Evolutionary conservation across 2,329 filamentous ascomycete genomes (phyloP), one percentile per base, ranked within the genome.

Genomic region (Endocalyx cinctus): DNA sequence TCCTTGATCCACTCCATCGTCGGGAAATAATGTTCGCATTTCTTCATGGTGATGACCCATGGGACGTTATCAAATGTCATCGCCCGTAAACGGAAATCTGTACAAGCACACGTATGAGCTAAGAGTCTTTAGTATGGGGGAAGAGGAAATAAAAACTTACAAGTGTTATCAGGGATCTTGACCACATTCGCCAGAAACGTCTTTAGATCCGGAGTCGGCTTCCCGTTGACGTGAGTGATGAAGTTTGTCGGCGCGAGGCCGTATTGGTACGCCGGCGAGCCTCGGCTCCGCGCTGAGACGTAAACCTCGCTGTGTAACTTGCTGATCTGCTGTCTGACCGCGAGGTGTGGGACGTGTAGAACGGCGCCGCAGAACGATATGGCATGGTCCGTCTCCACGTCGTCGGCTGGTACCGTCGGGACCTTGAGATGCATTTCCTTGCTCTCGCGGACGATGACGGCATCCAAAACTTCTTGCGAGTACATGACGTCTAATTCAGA

Each of bases 1-100:
- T 83, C 79, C 58, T 82, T 82, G 59, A 79, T 74, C 71, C 78
- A 82, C 51, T 84, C 80, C 59, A 78, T 75, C 1, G 78, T 83
- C 1, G 80, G 79, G 61, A 84, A 84, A 59, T 98, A 98, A 62
- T 98, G 92, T 57, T 98, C 90, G 50, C 96, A 96, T 76, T 97
- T 97, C 79, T 98, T 98, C 86, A 98, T 95, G 7, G 92, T 98
- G 25, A 94, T 87, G n/a, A 98, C 88, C 88, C 92, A 98, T 4
- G 90, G 90, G 8, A 98, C 88, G 52, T 94, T 94, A 60, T 98
- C 92, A 54, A 98, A 98, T 0, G 92, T 97, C 59, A 97, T 87
- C n/a, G 92, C 87, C 59, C 90, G 89, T 33, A 98, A 72, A 13
- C 92, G 82, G 79, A 98, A 98, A 64, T 98, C 79, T 83, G 37